Evolutionary conservation across 2,329 filamentous ascomycete genomes (phyloP).

Genomic region (Thielaviopsis punctulata): DNA sequence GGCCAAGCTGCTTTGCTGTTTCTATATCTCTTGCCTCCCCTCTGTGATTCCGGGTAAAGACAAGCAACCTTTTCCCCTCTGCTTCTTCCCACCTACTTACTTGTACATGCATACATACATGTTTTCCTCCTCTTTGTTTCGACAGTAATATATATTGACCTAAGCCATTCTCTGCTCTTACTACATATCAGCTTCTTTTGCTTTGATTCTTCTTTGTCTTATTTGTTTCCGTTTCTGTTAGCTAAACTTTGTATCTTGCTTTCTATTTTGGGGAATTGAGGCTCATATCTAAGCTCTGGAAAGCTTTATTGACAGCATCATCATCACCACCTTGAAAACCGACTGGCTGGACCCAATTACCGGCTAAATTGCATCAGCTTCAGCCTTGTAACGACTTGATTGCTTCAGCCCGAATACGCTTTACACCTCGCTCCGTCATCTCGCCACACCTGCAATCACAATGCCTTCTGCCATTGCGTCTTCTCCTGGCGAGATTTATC

Average conservation of each 20-base stretch:
- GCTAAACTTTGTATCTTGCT: too few relatives aligned
- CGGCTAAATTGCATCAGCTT: not conserved
- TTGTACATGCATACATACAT: too few relatives aligned
- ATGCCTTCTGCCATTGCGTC: slow-evolving; percentile 28
- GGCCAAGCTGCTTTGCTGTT: not conserved
- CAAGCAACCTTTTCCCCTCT: not conserved
- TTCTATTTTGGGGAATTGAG: not conserved
- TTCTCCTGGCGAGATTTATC: slow-evolving; percentile 53
- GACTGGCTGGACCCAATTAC: not conserved
- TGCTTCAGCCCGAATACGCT: not conserved
- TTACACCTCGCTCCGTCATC: slow-evolving; percentile 9
- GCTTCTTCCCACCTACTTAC: not conserved
- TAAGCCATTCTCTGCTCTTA: not conserved
- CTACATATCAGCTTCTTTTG: not conserved
- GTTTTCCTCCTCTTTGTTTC: too few relatives aligned
- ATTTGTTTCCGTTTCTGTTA: not conserved
- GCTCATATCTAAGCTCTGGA: not conserved
- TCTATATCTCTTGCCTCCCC: not conserved
- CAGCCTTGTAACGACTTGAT: not conserved
- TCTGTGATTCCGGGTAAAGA: not conserved
- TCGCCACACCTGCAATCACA: slow-evolving; percentile 40
- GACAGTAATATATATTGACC: too few relatives aligned
- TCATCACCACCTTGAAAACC: not conserved
- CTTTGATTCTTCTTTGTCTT: not conserved
- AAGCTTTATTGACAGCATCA: not conserved